Evolutionary conservation across 129 eudicot species (phyloP).

Genomic region (Gnaphalium uliginosum): DNA sequence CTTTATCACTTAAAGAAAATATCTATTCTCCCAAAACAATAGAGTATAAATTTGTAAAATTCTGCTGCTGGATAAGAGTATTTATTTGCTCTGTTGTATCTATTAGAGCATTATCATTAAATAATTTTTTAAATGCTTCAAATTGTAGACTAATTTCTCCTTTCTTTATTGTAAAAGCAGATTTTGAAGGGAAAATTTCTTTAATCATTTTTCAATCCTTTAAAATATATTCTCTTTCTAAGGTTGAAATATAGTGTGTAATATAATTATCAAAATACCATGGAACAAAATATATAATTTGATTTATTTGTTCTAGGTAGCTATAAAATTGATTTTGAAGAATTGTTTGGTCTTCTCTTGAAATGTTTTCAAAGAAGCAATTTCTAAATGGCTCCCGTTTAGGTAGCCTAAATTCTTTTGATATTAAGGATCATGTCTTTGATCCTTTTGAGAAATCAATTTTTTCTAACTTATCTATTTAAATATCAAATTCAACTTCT

Average conservation of each 20-base stretch:
- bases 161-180: too few species aligned
- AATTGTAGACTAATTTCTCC: not conserved
- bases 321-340: too few species aligned
- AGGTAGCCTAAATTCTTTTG: not conserved
- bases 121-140: not conserved
- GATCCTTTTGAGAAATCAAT: not conserved
- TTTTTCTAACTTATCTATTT: not conserved
- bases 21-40: not conserved
- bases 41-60: not conserved
- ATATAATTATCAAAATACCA: not conserved
- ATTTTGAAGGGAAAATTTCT: not conserved
- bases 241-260: too few species aligned
- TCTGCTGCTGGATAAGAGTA: not conserved
- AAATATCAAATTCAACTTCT: not conserved
- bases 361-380: not conserved
- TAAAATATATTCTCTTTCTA: not conserved
- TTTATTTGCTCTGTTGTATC: not conserved
- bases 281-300: not conserved
- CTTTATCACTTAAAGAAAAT: not conserved
- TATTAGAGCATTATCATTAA: not conserved
- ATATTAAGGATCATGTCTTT: not conserved
- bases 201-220: not conserved
- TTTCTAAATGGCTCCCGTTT: not conserved
- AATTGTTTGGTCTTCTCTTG: not conserved
- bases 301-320: too few species aligned